These are phyloP conservation scores for Paxillus rubicundulus DNA, from an alignment of 768 basidiomycete species.

Conservation along the genomic window DNA sequence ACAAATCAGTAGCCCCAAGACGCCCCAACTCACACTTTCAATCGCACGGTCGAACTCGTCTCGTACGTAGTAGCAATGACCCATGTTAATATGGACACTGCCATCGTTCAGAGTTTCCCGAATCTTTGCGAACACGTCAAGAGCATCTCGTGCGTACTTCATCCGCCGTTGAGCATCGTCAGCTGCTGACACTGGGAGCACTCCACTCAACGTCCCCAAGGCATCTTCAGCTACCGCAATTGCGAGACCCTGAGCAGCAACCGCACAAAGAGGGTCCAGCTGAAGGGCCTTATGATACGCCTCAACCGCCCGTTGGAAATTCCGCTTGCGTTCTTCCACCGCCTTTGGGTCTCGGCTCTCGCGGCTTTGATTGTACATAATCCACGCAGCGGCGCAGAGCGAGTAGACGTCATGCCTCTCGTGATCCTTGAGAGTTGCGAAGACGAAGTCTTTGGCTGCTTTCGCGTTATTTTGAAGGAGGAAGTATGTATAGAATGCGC, in stretches of 20 bases:
- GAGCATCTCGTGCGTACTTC: slow-evolving; percentile 79
- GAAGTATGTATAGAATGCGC: slow-evolving; percentile 92
- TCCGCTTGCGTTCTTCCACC: slow-evolving; percentile 62
- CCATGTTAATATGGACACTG: slow-evolving; percentile 93
- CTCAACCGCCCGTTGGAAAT: slow-evolving; percentile 82
- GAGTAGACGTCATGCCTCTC: slow-evolving; percentile 90
- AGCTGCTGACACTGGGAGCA: slow-evolving; percentile 41
- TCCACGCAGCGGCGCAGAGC: slow-evolving; percentile 84
- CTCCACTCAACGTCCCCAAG: slow-evolving; percentile 63
- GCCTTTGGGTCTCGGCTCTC: slow-evolving; percentile 71
- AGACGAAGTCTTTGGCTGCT: slow-evolving; percentile 87
- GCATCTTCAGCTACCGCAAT: slow-evolving; percentile 93
- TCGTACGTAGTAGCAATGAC: slow-evolving; percentile 88
- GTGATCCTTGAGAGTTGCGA: slow-evolving; percentile 78
- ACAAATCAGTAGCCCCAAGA: neutral
- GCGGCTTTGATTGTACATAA: slow-evolving; percentile 81
- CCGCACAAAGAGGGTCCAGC: slow-evolving; percentile 80
- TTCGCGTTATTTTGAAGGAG: slow-evolving; percentile 73
- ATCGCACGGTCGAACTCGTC: slow-evolving; percentile 97
- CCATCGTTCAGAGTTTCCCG: slow-evolving; percentile 81
- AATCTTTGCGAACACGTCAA: slow-evolving; percentile 88
- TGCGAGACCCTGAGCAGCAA: slow-evolving; percentile 93
- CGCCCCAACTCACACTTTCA: slow-evolving; percentile 68
- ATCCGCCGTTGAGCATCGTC: slow-evolving; percentile 68
- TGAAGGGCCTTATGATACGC: slow-evolving; percentile 90